Percentiles rank a stretch among this genome's conserved stretches.
These are phyloP conservation scores for Mycena vulgaris DNA, from an alignment of 768 basidiomycete genomes.

Conservation along the genomic window DNA sequence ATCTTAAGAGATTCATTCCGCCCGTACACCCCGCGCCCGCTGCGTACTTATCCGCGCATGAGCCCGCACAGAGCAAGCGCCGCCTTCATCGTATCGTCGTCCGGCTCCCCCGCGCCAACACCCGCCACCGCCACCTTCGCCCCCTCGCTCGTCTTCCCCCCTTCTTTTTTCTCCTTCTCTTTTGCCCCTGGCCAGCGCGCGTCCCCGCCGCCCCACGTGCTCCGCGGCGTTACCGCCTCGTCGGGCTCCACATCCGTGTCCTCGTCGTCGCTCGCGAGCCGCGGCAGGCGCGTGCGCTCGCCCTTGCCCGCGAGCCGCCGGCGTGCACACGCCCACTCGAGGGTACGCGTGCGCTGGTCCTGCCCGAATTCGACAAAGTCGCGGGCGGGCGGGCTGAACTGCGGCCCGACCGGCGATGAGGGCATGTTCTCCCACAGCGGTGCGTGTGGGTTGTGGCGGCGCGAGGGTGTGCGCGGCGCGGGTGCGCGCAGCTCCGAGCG, in stretches of 20 bases:
- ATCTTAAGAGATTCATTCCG: slow-evolving; percentile 21
- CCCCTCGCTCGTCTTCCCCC: background rate
- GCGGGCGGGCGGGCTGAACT: slow-evolving; percentile 65
- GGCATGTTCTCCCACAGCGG: slow-evolving; percentile 72
- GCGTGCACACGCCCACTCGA: slow-evolving; percentile 85
- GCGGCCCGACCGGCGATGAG: slow-evolving; percentile 72
- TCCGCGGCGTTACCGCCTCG: slow-evolving; percentile 76
- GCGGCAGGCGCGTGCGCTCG: slow-evolving; percentile 37
- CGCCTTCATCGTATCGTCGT: slow-evolving; percentile 81
- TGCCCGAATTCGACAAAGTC: slow-evolving; percentile 66
- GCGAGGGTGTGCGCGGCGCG: slow-evolving; percentile 59
- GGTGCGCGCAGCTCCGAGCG: slow-evolving; percentile 64
- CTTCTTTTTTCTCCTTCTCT: background rate
- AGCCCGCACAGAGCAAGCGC: slow-evolving; percentile 78
- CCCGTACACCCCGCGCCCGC: slow-evolving; percentile 11
- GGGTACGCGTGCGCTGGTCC: slow-evolving; percentile 64
- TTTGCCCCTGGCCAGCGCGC: slow-evolving; percentile 50
- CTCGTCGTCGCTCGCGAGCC: slow-evolving; percentile 46
- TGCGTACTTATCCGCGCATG: slow-evolving; percentile 33
- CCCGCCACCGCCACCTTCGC: slow-evolving; percentile 31
- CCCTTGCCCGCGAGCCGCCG: slow-evolving; percentile 66
- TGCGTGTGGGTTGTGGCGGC: slow-evolving; percentile 52
- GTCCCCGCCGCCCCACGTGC: slow-evolving; percentile 64
- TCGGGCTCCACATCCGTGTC: slow-evolving; percentile 78
- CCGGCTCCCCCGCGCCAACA: slow-evolving; percentile 49